A percentile compares a stretch with the other conserved stretches of the same genome.
Evolutionary conservation across 1,284 basidiomycete species (phyloP).

Genomic region (Pyrrhoderma noxium): DNA sequence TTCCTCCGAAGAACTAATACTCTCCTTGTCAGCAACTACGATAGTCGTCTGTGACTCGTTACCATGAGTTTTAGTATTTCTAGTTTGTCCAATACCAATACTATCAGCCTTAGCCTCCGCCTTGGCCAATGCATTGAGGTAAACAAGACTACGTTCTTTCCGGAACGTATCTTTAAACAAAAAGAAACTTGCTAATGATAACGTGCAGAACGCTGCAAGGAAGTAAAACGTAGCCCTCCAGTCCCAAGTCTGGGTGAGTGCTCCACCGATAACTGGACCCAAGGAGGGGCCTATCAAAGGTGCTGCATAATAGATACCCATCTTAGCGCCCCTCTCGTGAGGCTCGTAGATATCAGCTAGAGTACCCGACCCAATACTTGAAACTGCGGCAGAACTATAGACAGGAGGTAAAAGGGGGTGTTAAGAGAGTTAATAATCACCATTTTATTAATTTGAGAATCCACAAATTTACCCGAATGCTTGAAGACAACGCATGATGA

Average conservation of each 20-base stretch:
- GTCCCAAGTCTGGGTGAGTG: constrained; percentile 55
- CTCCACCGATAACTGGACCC: constrained; percentile 66
- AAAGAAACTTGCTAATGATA: constrained; percentile 52
- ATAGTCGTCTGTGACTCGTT: neutral
- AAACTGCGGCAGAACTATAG: constrained; percentile 64
- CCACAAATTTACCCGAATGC: constrained; percentile 61
- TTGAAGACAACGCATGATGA: constrained; percentile 67
- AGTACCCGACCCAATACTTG: constrained; percentile 74
- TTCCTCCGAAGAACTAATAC: neutral
- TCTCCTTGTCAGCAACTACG: neutral
- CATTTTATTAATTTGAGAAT: too few relatives aligned
- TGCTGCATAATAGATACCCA: constrained; percentile 69
- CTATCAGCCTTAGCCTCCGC: constrained; percentile 18
- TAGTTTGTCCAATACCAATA: neutral
- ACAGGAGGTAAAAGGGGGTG: constrained; percentile 13
- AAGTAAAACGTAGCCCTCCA: constrained; percentile 85
- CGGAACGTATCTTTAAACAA: constrained; percentile 80
- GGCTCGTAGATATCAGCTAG: constrained; percentile 78
- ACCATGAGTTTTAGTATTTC: neutral
- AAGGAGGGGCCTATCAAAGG: constrained; percentile 56
- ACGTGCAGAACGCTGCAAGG: constrained; percentile 54
- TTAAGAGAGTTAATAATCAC: constrained; percentile 2
- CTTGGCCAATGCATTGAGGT: constrained; percentile 51
- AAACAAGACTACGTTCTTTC: constrained; percentile 68
- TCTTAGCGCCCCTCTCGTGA: constrained; percentile 69